Percentiles rank a stretch among this genome's conserved stretches.
Evolutionary conservation across 495 filamentous ascomycete species (phyloP).

Genomic region (Aspergillus steynii): DNA sequence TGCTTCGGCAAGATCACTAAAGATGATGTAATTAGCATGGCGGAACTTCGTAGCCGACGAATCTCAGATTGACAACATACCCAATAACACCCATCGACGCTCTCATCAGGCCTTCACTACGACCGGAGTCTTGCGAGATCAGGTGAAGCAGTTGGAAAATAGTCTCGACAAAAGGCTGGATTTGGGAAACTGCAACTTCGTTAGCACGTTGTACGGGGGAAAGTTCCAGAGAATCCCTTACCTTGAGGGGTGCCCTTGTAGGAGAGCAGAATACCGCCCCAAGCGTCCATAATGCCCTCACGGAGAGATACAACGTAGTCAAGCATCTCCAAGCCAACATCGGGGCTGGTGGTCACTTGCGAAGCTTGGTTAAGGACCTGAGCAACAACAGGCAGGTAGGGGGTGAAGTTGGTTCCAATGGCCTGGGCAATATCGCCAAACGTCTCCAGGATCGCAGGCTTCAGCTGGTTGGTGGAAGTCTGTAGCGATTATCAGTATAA

Average conservation of each 20-base stretch:
- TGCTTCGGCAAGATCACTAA: constrained; percentile 89
- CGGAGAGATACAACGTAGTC: constrained; percentile 93
- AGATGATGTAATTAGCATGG: constrained; percentile 31
- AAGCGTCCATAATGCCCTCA: constrained; percentile 98
- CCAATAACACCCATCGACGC: constrained; percentile 95
- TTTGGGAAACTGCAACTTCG: constrained; percentile 54
- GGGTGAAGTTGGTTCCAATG: constrained; percentile 88
- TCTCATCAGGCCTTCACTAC: constrained; percentile 87
- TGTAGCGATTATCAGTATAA: constrained; percentile 51
- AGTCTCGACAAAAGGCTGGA: constrained; percentile 76
- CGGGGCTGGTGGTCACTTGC: constrained; percentile 66
- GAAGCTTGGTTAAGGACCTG: constrained; percentile 93
- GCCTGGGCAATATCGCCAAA: constrained; percentile 98
- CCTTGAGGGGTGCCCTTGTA: constrained; percentile 70
- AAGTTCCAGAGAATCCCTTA: constrained; percentile 16
- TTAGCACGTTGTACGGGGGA: constrained; percentile 22
- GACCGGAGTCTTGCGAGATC: constrained; percentile 76
- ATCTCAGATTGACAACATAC: constrained; percentile 50
- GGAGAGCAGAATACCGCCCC: constrained; percentile 91
- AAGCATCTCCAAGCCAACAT: constrained; percentile 83
- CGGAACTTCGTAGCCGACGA: constrained; percentile 1
- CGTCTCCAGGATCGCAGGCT: constrained; percentile 95
- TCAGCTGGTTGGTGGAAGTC: constrained; percentile 87
- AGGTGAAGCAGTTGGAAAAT: constrained; percentile 88
- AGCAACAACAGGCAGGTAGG: constrained; percentile 86